Evolutionary conservation across 306 rosid genomes (phyloP), one percentile per base, ranked within the genome.

Genomic region (Fagus crenata): DNA sequence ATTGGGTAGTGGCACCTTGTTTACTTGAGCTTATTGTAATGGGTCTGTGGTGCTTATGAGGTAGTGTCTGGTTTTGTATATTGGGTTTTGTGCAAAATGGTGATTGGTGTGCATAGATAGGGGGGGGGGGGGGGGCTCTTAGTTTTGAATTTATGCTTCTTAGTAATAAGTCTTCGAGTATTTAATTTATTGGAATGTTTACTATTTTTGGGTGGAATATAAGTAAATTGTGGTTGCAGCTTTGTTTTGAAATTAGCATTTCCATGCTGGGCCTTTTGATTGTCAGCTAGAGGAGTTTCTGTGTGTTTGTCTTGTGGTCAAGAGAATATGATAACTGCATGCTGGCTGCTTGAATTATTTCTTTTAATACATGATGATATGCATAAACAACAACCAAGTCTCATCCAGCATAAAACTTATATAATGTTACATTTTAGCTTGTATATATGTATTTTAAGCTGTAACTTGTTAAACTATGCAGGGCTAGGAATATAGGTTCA

Each of bases 381-480:
- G 35, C 35, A 22, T 6, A 8, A 33, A 56, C 63, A 56, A 6
- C 33, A 18, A 2, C 14, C 63, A 28, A 56, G 63, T 22, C 5
- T 36, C 22, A 18, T 35, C 14, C 22, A 36, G 18, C 28, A 1
- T 63, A 63, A 35, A 63, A 36, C 12, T 36, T 63, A 17, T 63
- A 14, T 63, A n/a, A 13, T 63, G 43, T 63, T 35, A 14, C 17
- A 35, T 35, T 63, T 63, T 15, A 15, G 43, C 22, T 32, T 8
- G 1, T 15, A 36, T n/a, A 14, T 46, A 59, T 59, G 65, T 28
- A 9, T 7, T 59, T 3, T 35, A 42, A 63, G 43, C 28, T 36
- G 33, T 36, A 63, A 35, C 69, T 63, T 63, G 69, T 63, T 7
- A 63, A 63, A 15, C 28, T 22, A 63, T 63, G 42, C 69, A 63